Conservation (phyloP, 345 rosid genomes). For the Odontarrhena argentea region DNA sequence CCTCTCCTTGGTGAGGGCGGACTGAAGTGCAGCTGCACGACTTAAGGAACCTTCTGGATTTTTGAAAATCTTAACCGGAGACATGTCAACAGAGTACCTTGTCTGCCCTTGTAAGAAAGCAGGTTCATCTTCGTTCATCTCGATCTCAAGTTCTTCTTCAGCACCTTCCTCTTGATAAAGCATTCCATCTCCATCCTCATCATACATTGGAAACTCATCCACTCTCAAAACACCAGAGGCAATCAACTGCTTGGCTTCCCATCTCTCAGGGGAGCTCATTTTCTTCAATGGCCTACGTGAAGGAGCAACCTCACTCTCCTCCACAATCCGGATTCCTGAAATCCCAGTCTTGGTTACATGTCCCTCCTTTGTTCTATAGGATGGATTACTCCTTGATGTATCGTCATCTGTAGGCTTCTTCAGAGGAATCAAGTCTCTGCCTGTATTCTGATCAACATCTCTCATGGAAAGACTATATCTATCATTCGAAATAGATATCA, state of each 20-base stretch:
- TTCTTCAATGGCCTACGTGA: slow-evolving; percentile 73
- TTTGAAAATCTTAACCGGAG: slow-evolving; percentile 90
- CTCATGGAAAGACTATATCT: slow-evolving; percentile 75
- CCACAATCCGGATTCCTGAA: slow-evolving; percentile 71
- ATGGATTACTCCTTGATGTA: slow-evolving; percentile 57
- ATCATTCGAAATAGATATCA: slow-evolving; percentile 63
- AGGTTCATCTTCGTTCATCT: slow-evolving; percentile 88
- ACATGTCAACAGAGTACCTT: slow-evolving; percentile 70
- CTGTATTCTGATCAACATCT: slow-evolving; percentile 82
- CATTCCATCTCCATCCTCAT: slow-evolving; percentile 84
- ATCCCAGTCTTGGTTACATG: slow-evolving; percentile 63
- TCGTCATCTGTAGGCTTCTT: slow-evolving; percentile 61
- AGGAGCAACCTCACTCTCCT: slow-evolving; percentile 56
- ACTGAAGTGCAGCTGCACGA: slow-evolving; percentile 92
- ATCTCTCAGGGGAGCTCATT: slow-evolving; percentile 86
- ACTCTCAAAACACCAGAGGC: slow-evolving; percentile 77
- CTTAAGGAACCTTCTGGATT: slow-evolving; percentile 93
- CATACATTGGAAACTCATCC: slow-evolving; percentile 71
- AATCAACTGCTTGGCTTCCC: slow-evolving; percentile 90
- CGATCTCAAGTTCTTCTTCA: slow-evolving; percentile 94
- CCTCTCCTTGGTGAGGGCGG: slow-evolving; percentile 84
- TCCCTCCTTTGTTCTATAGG: slow-evolving; percentile 56
- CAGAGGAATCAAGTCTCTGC: slow-evolving; percentile 79
- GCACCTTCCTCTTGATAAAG: slow-evolving; percentile 79
- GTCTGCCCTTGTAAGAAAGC: slow-evolving; percentile 83